phyloP scores from a whole-genome alignment of 2,329 filamentous ascomycete species.

The Sordariomycetes sp. region DNA sequence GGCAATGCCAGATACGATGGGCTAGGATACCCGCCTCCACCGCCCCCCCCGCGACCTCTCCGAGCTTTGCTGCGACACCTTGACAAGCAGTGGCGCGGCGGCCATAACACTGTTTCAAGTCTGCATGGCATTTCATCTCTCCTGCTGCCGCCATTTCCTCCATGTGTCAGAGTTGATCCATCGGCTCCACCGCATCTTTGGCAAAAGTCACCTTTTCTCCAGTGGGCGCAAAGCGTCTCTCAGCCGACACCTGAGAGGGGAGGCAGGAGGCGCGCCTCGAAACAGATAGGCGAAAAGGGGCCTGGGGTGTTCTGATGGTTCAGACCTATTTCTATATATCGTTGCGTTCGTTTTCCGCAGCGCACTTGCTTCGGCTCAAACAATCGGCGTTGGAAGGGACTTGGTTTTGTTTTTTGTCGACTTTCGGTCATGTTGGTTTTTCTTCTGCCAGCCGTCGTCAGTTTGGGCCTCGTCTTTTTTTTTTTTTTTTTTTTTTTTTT shows the following conservation, averaged over 20 bases:
- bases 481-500: constrained; percentile 1
- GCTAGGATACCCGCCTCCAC: neutral
- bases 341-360: neutral
- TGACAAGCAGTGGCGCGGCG: neutral
- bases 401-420: neutral
- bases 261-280: neutral
- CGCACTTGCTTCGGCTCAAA: neutral
- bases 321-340: neutral
- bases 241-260: neutral
- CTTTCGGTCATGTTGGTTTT: neutral
- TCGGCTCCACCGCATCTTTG: neutral
- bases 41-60: neutral
- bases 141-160: neutral
- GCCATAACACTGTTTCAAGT: neutral
- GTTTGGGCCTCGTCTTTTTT: neutral
- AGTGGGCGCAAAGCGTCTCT: neutral
- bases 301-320: neutral
- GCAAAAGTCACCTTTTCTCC: neutral
- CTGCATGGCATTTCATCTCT: neutral
- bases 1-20: neutral
- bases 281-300: neutral
- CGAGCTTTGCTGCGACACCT: neutral
- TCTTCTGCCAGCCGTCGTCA: neutral
- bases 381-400: neutral
- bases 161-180: neutral